Percentiles rank a stretch among this genome's conserved stretches.
Evolutionary conservation across 371 early-diverging fungal genomes (phyloP).

Genomic region (Mortierella sp.): DNA sequence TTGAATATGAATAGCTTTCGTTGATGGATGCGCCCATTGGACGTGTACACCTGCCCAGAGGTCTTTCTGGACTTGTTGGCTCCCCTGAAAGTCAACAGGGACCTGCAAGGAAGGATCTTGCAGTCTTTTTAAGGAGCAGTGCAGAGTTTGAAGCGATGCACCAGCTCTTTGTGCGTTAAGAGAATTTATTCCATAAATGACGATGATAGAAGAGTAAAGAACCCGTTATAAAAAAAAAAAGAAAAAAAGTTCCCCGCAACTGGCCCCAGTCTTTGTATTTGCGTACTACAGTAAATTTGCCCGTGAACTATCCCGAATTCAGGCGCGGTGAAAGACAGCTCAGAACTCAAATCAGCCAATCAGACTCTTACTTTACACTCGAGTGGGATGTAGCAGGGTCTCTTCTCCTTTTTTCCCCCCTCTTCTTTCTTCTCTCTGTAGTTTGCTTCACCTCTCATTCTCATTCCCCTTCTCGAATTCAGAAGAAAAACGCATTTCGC

Average conservation of each 20-base stretch:
- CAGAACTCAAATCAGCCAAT: background rate
- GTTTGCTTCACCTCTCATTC: conserved; percentile 1
- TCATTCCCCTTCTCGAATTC: background rate
- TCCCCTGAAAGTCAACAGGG: conserved; percentile 18
- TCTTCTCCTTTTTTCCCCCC: background rate
- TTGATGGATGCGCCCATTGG: conserved; percentile 45
- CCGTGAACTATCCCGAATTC: conserved; percentile 11
- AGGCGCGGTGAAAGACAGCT: conserved; percentile 1
- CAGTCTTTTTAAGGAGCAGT: conserved; percentile 42
- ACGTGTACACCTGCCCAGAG: conserved; percentile 40
- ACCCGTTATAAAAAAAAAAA: background rate
- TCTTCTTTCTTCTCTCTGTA: too few species aligned
- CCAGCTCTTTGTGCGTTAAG: conserved; percentile 52
- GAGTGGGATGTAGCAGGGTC: background rate
- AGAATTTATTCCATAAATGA: background rate
- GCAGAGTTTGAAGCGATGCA: conserved; percentile 54
- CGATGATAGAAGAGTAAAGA: conserved; percentile 10
- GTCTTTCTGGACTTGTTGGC: conserved; percentile 36
- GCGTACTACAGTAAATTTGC: conserved; percentile 5
- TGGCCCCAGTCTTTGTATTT: background rate
- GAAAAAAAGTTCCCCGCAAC: conserved; percentile 45
- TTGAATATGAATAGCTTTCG: conserved; percentile 26
- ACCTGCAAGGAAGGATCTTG: conserved; percentile 32
- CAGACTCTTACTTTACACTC: background rate
- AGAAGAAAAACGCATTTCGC: background rate